Evolutionary conservation across 2,329 filamentous ascomycete species (phyloP).

Genomic region (Colletotrichum sp.): DNA sequence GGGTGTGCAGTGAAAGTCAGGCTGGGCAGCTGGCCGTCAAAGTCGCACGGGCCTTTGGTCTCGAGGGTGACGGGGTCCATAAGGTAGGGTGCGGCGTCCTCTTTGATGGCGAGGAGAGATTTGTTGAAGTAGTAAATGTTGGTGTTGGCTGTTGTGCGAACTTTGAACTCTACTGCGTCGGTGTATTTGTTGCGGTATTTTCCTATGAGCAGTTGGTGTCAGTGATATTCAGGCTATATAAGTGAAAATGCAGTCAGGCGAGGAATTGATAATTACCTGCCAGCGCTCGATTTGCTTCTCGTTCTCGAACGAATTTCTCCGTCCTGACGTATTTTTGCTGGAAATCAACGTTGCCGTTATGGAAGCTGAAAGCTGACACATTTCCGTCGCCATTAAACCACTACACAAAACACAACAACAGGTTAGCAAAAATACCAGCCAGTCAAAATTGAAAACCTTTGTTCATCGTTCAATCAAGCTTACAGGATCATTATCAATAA

Average conservation of each 20-base stretch:
- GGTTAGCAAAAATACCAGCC: not conserved
- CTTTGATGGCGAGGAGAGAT: constrained; percentile 53
- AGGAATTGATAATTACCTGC: not conserved
- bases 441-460: not conserved
- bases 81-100: constrained; percentile 46
- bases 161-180: constrained; percentile 33
- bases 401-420: constrained; percentile 26
- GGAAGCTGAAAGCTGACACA: constrained; percentile 39
- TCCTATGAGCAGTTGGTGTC: constrained; percentile 25
- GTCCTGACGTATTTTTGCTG: constrained; percentile 42
- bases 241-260: not conserved
- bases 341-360: constrained; percentile 36
- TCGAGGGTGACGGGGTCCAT: constrained; percentile 45
- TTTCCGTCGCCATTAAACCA: constrained; percentile 45
- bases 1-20: constrained; percentile 48
- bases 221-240: constrained; percentile 20
- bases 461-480: not conserved
- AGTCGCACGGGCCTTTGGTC: constrained; percentile 44
- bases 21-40: constrained; percentile 42
- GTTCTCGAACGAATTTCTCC: constrained; percentile 42
- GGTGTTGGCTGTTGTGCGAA: constrained; percentile 50
- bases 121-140: constrained; percentile 56
- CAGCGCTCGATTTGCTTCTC: constrained; percentile 34
- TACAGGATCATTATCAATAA: constrained; percentile 7
- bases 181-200: constrained; percentile 45